Base-by-base conservation (phyloP, 2,329 filamentous ascomycete species). In the Penicillium concentricum region DNA sequence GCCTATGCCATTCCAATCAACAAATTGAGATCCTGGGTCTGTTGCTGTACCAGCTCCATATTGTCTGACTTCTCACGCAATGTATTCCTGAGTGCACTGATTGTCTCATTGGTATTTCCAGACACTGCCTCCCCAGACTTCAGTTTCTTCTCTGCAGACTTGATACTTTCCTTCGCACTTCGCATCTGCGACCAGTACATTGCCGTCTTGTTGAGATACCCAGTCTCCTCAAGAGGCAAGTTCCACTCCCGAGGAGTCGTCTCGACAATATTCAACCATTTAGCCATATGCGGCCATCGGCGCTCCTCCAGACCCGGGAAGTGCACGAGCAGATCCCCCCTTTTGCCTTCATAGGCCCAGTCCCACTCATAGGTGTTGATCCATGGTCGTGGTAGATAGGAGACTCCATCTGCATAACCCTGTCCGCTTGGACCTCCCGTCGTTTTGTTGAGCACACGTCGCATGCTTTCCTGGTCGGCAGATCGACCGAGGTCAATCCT, bases 281-380 rank as follows among this genome's bases (percentile, higher is more conserved):
- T 62, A 3, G 57, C 54, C 66, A 71, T 72, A 44, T 65, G 60
- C 9, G 56, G 43, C 63, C 61, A 65, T 28, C 69, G 61, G n/a
- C 61, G 51, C 7, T 69, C 61, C 16, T 59, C 60, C 1, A 67
- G 48, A 9, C 69, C 70, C 0, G 69, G 66, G 37, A 71, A 70
- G 54, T 72, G 70, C 16, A 72, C 67, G 4, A 72, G 61, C 20
- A 72, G 51, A 50, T 72, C 63, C 1, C 69, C 70, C 20, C 48
- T 56, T n/a, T 59, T 49, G 15, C 66, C 64, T 54, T 66, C 66
- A 56, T 67, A 67, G n/a, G 62, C 65, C 32, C 65, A 64, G n/a
- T 52, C 47, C 62, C 63, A 66, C 37, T 67, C 63, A 42, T 69
- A 69, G 2, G 67, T 60, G 37, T 69, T 69, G 41, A 69, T 69